These are phyloP conservation scores for Breynia disticha DNA, from an alignment of 441 rosid genomes.

Conservation along the genomic window DNA sequence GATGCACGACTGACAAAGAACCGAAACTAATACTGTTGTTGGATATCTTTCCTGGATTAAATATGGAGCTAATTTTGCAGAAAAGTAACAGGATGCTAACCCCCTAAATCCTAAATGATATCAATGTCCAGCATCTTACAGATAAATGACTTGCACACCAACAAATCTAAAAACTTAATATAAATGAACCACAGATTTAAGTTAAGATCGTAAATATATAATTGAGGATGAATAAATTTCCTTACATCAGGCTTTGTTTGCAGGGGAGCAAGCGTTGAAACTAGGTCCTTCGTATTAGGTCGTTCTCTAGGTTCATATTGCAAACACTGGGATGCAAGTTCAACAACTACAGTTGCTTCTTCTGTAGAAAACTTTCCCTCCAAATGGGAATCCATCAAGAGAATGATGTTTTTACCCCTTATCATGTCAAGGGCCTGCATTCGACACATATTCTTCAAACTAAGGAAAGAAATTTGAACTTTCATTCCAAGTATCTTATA, in stretches of 20 bases:
- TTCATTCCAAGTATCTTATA: not conserved
- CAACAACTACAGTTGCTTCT: constrained; percentile 54
- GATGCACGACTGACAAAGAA: too few relatives aligned
- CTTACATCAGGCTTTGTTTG: constrained; percentile 56
- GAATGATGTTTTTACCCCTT: constrained; percentile 38
- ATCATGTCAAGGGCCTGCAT: constrained; percentile 76
- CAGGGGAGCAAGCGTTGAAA: constrained; percentile 51
- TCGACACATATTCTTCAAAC: constrained; percentile 9
- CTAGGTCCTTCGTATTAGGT: constrained; percentile 51
- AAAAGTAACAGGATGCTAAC: not conserved
- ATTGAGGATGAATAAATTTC: constrained; percentile 8
- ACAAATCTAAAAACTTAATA: too few relatives aligned
- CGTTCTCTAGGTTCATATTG: constrained; percentile 64
- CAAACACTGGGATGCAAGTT: constrained; percentile 68
- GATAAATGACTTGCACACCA: too few relatives aligned
- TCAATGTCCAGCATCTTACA: too few relatives aligned
- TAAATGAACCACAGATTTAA: too few relatives aligned
- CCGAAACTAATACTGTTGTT: too few relatives aligned
- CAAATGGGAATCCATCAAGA: constrained; percentile 75
- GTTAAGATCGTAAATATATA: too few relatives aligned
- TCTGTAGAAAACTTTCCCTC: constrained; percentile 63
- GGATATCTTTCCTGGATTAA: too few relatives aligned
- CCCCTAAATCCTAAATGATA: not conserved
- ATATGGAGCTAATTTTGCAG: not conserved
- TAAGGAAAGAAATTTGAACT: constrained; percentile 6